Evolutionary conservation across 306 rosid species (phyloP).

Genomic region (Dryas octopetala): DNA sequence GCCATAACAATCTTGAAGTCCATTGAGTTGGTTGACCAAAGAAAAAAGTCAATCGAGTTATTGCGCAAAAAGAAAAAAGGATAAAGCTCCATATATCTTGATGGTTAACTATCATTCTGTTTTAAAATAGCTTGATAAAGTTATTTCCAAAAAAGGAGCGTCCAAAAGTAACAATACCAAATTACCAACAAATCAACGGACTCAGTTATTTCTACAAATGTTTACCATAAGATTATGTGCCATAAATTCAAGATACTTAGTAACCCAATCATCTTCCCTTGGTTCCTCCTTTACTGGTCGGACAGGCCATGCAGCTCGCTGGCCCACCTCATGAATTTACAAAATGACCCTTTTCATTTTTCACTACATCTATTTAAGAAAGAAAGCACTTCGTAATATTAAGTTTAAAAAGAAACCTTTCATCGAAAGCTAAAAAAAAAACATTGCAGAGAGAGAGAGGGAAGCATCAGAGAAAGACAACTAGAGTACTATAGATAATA

Average conservation of each 20-base stretch:
- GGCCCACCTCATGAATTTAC: constrained; percentile 14
- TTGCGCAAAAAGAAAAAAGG: not conserved
- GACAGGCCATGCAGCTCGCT: constrained; percentile 5
- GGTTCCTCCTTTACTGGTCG: not conserved
- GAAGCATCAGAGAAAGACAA: constrained; percentile 18
- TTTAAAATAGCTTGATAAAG: not conserved
- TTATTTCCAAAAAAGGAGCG: not conserved
- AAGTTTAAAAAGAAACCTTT: not conserved
- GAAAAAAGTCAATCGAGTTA: no score
- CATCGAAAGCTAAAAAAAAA: not conserved
- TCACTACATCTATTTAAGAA: not conserved
- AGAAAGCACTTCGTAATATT: not conserved
- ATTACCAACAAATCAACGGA: no score
- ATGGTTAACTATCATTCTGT: not conserved
- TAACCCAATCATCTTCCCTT: no score
- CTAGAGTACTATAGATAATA: constrained; percentile 18
- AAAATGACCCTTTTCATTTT: constrained; percentile 10
- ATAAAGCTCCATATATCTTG: not conserved
- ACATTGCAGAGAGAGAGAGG: not conserved
- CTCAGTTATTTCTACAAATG: no score
- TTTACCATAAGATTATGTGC: not conserved
- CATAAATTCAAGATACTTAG: not conserved
- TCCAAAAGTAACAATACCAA: not conserved
- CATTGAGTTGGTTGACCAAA: not conserved
- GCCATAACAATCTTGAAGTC: not conserved